phyloP scores from a whole-genome alignment of 1,284 basidiomycete genomes.

The Singerocomus rubriflavus region DNA sequence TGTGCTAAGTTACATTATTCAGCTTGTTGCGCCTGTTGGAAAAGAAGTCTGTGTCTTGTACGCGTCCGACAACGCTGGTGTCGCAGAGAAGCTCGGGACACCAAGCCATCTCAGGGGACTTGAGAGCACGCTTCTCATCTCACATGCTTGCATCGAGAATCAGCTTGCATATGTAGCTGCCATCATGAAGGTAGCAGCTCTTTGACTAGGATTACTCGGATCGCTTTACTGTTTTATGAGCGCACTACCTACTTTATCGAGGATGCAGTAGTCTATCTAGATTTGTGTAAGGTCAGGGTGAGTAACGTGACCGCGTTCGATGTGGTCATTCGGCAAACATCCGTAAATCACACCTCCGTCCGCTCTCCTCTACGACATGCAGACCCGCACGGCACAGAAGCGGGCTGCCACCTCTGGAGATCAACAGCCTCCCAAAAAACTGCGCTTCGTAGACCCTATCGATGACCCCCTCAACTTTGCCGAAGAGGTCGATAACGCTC shows the following conservation, averaged over 20 bases:
- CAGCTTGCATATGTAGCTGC: conserved; percentile 34
- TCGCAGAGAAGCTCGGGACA: conserved; percentile 43
- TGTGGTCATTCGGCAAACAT: conserved; percentile 15
- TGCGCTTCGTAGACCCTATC: conserved; percentile 74
- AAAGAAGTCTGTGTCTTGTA: conserved; percentile 50
- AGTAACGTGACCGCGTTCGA: background rate
- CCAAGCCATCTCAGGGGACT: conserved; percentile 34
- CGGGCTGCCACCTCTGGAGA: conserved; percentile 51
- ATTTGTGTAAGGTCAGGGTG: background rate
- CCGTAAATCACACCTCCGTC: conserved; percentile 11
- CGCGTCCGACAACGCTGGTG: conserved; percentile 42
- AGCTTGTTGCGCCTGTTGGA: conserved; percentile 55
- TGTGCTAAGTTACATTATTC: conserved; percentile 7
- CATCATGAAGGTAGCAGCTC: conserved; percentile 25
- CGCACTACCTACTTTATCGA: background rate
- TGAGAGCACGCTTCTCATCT: conserved; percentile 33
- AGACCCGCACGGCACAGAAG: conserved; percentile 50
- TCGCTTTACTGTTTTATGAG: background rate
- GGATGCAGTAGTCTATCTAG: no score
- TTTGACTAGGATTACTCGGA: conserved; percentile 5
- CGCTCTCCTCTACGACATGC: conserved; percentile 36
- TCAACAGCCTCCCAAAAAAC: conserved; percentile 56
- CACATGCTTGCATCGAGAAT: conserved; percentile 34
- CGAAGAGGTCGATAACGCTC: conserved; percentile 68
- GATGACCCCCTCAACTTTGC: conserved; percentile 74